Evolutionary conservation across 768 basidiomycete genomes (phyloP).

Genomic region (Macrolepiota dolichaula): DNA sequence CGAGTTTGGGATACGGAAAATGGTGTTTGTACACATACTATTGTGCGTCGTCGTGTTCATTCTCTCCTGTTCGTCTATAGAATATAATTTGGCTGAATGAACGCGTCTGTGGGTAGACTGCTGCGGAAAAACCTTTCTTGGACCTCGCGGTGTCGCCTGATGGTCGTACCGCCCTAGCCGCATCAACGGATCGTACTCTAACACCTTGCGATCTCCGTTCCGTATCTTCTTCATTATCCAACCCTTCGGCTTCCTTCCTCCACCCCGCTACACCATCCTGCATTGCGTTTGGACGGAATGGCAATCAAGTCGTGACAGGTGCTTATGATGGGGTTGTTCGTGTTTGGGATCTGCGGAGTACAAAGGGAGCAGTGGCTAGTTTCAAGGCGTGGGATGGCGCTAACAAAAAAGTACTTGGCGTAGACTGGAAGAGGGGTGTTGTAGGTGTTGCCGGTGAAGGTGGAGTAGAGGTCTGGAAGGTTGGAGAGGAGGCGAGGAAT

Average conservation of each 20-base stretch:
- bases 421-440: conserved; percentile 56
- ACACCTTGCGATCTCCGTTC: conserved; percentile 67
- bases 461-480: conserved; percentile 63
- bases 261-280: conserved; percentile 71
- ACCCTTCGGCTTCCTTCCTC: conserved; percentile 15
- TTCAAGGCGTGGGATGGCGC: conserved; percentile 57
- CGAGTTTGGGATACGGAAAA: conserved; percentile 83
- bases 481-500: conserved; percentile 31
- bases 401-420: conserved; percentile 48
- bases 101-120: conserved; percentile 53
- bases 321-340: conserved; percentile 77
- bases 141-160: conserved; percentile 49
- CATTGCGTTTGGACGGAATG: conserved; percentile 30
- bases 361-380: conserved; percentile 58
- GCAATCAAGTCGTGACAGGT: conserved; percentile 64
- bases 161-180: conserved; percentile 47
- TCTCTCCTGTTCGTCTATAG: too few species aligned
- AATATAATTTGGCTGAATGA: too few species aligned
- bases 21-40: conserved; percentile 67
- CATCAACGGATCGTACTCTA: conserved; percentile 74
- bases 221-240: not conserved
- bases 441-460: conserved; percentile 63
- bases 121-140: conserved; percentile 73
- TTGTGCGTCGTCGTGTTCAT: too few species aligned
- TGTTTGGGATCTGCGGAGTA: conserved; percentile 76